Evolutionary conservation across 305 asterid genomes (phyloP).

Genomic region (Fraxinus sp.): DNA sequence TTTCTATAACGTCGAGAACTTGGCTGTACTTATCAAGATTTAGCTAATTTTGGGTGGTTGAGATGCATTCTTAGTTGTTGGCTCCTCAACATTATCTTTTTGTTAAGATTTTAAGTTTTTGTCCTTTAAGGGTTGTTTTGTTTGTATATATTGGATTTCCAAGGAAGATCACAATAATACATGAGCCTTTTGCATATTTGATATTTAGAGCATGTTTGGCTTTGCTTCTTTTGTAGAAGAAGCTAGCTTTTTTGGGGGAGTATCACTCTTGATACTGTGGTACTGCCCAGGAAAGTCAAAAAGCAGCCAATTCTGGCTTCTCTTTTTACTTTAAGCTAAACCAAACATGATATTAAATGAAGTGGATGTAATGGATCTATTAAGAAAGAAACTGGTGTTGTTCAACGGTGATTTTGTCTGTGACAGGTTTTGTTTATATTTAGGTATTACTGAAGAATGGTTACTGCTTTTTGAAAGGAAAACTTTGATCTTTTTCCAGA

Average conservation of each 20-base stretch:
- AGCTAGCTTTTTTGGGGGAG: neutral
- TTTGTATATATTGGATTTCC: neutral
- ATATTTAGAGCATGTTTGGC: neutral
- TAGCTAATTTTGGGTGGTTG: neutral
- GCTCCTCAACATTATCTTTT: neutral
- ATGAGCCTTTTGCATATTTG: neutral
- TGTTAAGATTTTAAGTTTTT: neutral
- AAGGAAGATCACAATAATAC: neutral
- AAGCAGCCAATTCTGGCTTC: neutral
- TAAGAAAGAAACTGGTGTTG: neutral
- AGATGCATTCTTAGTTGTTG: neutral
- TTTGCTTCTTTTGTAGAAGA: neutral
- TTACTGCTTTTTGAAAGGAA: neutral
- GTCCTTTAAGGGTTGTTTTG: neutral
- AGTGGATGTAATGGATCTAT: neutral
- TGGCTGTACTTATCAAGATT: neutral
- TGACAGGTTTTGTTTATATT: neutral
- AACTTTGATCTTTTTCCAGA: neutral
- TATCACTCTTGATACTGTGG: neutral
- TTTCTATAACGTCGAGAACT: neutral
- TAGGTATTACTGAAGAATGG: neutral
- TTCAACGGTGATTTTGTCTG: neutral
- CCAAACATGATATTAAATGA: neutral
- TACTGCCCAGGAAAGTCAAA: neutral
- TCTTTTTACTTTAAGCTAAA: neutral